phyloP scores from a whole-genome alignment of 164 flowering plant genomes.

The Protea cynaroides region DNA sequence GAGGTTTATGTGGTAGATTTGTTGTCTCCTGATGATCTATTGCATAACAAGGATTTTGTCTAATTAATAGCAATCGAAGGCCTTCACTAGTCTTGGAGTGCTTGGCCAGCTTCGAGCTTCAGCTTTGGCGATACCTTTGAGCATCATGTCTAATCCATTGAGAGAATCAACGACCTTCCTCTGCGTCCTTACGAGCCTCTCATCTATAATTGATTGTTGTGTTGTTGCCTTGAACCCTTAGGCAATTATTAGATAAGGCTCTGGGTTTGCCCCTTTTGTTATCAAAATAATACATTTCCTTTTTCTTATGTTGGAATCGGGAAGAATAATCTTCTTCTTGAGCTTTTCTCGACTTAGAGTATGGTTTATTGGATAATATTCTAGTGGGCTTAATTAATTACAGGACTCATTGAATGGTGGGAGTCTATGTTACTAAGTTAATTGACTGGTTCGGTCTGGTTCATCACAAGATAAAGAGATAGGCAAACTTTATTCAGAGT shows the following conservation, averaged over 20 bases:
- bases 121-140: conserved; percentile 59
- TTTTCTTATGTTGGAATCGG: conserved; percentile 54
- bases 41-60: conserved; percentile 57
- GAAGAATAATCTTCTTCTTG: conserved; percentile 82
- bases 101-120: conserved; percentile 40
- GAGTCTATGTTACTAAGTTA: too few relatives aligned
- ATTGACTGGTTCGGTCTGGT: too few relatives aligned
- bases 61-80: conserved; percentile 91
- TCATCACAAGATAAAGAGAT: too few relatives aligned
- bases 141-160: conserved; percentile 76
- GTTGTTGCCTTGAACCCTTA: conserved; percentile 79
- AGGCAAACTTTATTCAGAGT: too few relatives aligned
- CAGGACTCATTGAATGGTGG: too few relatives aligned
- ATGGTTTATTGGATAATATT: too few relatives aligned
- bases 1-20: neutral
- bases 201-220: conserved; percentile 49
- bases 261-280: conserved; percentile 88
- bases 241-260: conserved; percentile 64
- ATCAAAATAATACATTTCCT: conserved; percentile 55
- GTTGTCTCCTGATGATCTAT: neutral
- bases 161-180: conserved; percentile 66
- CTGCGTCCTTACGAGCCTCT: conserved; percentile 71
- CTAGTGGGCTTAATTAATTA: too few relatives aligned
- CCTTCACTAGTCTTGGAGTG: conserved; percentile 84
- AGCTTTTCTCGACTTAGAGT: conserved; percentile 85